These are phyloP conservation scores for Dendrocalamus sinicus DNA, from an alignment of 176 grass and related monocot species.

Conservation along the genomic window DNA sequence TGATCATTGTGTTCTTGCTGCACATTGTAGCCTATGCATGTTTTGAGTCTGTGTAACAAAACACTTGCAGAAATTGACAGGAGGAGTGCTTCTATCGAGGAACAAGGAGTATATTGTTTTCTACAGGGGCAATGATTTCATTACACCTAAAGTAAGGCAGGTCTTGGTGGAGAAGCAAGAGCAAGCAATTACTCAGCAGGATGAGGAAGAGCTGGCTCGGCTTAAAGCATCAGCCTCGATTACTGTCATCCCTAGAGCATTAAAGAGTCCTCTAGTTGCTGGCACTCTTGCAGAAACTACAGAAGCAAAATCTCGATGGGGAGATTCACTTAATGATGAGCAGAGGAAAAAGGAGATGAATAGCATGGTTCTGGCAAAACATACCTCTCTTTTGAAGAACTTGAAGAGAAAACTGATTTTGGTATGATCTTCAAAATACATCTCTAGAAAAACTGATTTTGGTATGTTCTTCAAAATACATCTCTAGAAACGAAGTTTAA, in stretches of 20 bases:
- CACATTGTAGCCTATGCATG: slow-evolving; percentile 8
- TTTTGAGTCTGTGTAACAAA: slow-evolving; percentile 46
- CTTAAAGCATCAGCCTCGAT: slow-evolving; percentile 65
- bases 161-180: slow-evolving; percentile 75
- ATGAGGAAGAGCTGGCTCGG: slow-evolving; percentile 82
- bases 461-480: slow-evolving; percentile 54
- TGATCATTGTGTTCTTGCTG: slow-evolving; percentile 7
- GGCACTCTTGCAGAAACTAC: slow-evolving; percentile 87
- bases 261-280: slow-evolving; percentile 65
- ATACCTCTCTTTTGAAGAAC: slow-evolving; percentile 70
- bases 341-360: slow-evolving; percentile 72
- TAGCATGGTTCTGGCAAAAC: slow-evolving; percentile 63
- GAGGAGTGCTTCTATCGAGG: slow-evolving; percentile 84
- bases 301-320: slow-evolving; percentile 81
- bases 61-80: slow-evolving; percentile 90
- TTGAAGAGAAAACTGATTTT: slow-evolving; percentile 81
- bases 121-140: slow-evolving; percentile 95
- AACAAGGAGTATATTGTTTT: slow-evolving; percentile 94
- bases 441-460: slow-evolving; percentile 56
- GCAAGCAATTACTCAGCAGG: slow-evolving; percentile 57
- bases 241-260: slow-evolving; percentile 38
- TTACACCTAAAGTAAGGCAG: slow-evolving; percentile 69
- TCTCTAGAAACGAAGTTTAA: slow-evolving; percentile 27
- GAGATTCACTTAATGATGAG: slow-evolving; percentile 55
- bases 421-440: slow-evolving; percentile 54